Evolutionary conservation across 2,329 filamentous ascomycete species (phyloP), one percentile per base, ranked within the genome.

Genomic region (Paramyrothecium roridum): DNA sequence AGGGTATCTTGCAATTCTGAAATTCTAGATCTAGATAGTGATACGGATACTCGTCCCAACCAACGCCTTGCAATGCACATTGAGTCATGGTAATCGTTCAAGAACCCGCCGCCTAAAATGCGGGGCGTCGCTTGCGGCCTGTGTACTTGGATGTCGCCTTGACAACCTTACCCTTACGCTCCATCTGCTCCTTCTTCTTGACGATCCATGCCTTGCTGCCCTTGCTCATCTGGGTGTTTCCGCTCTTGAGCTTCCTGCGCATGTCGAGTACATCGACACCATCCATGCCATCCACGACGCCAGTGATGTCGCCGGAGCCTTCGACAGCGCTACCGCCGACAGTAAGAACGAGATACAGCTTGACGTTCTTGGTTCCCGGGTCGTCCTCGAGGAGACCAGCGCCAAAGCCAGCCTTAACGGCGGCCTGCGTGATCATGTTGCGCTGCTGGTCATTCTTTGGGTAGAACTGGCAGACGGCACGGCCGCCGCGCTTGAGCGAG

Each of bases 401-500:
- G 50, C 95, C 93, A 66, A 99, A 99, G 0, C 95, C 95, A 2
- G 95, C 95, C 68, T 90, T 92, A 58, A 98, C 89, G 0, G 95
- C 95, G 0, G 95, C 95, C 56, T 84, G 82, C 52, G 88, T 91
- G 63, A 99, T 96, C 93, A 99, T 96, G 67, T 83, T 86, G 67
- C 93, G 85, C 76, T 99, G 95, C 59, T 84, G 80, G 63, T 96
- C 89, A 70, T 99, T 98, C 76, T 96, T 96, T 3, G 95, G 95
- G 71, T 99, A 99, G 73, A 99, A 99, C 68, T 99, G 95, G 70
- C 93, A 96, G 16, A 98, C 93, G 0, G 95, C 95, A 40, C 91
- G 83, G 1, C 91, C 95, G 7, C 95, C 95, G 20, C 95, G 80
- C 60, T 87, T 85, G 59, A 99, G 75, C 57, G 86, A 87, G 0